These are phyloP conservation scores for Zygosaccharomyces bisporus DNA, from an alignment of 805 yeast genomes.

Conservation along the genomic window DNA sequence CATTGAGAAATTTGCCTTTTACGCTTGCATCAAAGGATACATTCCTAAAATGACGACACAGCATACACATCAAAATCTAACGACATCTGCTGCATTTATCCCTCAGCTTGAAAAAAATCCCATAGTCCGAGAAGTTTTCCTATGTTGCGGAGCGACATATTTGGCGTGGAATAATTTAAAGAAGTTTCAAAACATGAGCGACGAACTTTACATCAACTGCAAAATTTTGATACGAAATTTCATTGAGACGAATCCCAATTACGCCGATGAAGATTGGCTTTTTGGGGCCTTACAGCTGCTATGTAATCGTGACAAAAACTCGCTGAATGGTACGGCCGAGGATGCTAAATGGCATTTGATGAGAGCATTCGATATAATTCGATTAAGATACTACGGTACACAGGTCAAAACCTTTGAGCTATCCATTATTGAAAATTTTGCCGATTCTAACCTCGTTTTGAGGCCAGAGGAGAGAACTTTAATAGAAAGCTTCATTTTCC, in stretches of 20 bases:
- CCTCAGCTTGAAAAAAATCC: conserved; percentile 21
- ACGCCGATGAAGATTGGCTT: conserved; percentile 22
- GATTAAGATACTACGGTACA: conserved; percentile 13
- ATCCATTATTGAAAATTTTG: conserved; percentile 8
- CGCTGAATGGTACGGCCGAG: conserved; percentile 12
- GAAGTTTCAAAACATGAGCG: conserved; percentile 16
- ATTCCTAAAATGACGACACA: conserved; percentile 15
- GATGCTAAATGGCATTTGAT: conserved; percentile 16
- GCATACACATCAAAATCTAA: conserved; percentile 12
- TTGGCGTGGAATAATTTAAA: conserved; percentile 20
- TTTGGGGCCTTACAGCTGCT: conserved; percentile 20
- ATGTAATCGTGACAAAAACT: conserved; percentile 19
- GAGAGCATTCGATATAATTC: conserved; percentile 13
- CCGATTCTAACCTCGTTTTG: conserved; percentile 9
- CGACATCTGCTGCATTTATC: conserved; percentile 18
- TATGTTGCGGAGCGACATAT: conserved; percentile 23
- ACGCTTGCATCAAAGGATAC: conserved; percentile 13
- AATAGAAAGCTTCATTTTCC: conserved; percentile 20
- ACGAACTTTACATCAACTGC: conserved; percentile 18
- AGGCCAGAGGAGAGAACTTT: conserved; percentile 16
- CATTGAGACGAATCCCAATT: conserved; percentile 10
- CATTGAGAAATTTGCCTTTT: conserved; percentile 11
- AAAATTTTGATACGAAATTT: conserved; percentile 13
- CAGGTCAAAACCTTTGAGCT: conserved; percentile 1
- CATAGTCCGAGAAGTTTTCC: conserved; percentile 16